Evolutionary conservation across 176 grass and related monocot genomes (phyloP).

Genomic region (Carex scoparia): DNA sequence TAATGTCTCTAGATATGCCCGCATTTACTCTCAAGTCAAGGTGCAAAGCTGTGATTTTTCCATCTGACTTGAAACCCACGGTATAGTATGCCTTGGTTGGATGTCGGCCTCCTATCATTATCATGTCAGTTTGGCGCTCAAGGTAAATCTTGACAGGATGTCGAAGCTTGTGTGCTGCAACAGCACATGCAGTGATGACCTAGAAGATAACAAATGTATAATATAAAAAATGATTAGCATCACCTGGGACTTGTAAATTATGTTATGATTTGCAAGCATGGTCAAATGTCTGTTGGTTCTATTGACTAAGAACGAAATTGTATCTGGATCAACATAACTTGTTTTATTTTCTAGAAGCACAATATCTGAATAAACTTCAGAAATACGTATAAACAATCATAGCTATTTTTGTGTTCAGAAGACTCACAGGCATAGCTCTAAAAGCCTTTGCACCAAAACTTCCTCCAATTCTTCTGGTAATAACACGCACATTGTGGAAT

Average conservation of each 20-base stretch:
- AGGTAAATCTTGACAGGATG: background rate
- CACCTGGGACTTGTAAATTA: background rate
- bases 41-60: conserved; percentile 60
- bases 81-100: conserved; percentile 68
- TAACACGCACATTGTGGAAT: too few relatives aligned
- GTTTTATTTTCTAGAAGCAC: background rate
- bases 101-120: conserved; percentile 64
- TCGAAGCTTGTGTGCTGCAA: too few relatives aligned
- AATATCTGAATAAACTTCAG: background rate
- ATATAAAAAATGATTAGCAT: background rate
- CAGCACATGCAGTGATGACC: too few relatives aligned
- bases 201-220: background rate
- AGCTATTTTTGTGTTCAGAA: background rate
- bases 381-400: background rate
- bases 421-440: conserved; percentile 32
- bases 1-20: conserved; percentile 48
- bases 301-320: background rate
- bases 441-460: conserved; percentile 77
- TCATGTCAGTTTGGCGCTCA: conserved; percentile 72
- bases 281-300: background rate
- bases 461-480: background rate
- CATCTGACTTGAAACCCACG: conserved; percentile 77
- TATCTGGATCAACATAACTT: background rate
- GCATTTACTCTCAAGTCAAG: conserved; percentile 49
- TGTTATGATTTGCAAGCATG: background rate